Base-by-base conservation (phyloP, 352 stramenopile genomes). In the Salisapilia sapeloensis region DNA sequence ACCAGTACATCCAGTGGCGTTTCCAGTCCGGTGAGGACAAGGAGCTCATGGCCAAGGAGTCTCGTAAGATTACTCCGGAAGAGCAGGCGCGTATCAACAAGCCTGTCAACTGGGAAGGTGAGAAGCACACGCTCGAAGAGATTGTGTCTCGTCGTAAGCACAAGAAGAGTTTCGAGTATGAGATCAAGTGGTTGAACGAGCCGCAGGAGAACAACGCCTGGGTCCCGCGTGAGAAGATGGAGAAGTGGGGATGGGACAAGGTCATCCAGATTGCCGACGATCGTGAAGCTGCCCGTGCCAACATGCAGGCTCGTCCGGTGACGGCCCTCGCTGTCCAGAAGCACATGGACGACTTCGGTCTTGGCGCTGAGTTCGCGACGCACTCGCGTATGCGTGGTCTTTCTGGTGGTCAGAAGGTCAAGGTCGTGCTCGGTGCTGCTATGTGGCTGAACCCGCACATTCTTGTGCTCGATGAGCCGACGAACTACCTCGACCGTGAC, bases 321-420 rank as follows among this genome's bases (percentile, higher is more conserved):
- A 98, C 93, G 25, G 93, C 87, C 4, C 80, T 92, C 23, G 90
- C 95, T 33, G 91, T 98, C 43, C 90, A 97, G 62, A 96, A 90
- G 63, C 93, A 97, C 67, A 59, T 98, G 16, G 83, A 97, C 64
- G 89, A 94, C 59, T 97, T 98, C 60, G 87, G 89, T 19, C 60
- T 98, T 20, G 87, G 83, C 18, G 82, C 92, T 31, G 89, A 97
- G 58, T 98, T 98, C 50, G 92, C 82, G 54, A 97, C 93, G 4
- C 93, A 98, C 77, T 97, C 93, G 48, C 90, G 91, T 50, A 98
- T 99, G 78, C 87, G 85, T 50, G 92, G 91, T 62, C 67, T 99
- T 22, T 97, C 87, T 31, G 94, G 93, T 59, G 94, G 94, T 50
- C 93, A 99, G 66, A 99, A 98, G 77, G 92, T 98, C 23, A 98